Base-by-base conservation (phyloP, 805 yeast species). In the Kluyveromyces lactis region DNA sequence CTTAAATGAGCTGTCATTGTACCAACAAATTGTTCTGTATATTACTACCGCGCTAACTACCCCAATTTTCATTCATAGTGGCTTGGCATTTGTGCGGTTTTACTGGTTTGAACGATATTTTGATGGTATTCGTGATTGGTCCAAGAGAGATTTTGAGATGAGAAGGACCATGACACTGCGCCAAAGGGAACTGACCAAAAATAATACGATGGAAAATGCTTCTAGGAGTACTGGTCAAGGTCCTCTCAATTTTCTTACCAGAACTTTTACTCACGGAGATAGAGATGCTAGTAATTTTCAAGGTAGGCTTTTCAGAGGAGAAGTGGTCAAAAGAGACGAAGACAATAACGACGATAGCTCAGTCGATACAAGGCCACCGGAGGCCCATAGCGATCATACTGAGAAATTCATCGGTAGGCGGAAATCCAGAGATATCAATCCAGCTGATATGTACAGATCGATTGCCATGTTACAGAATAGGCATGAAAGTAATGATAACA, bases 101-200 rank as follows among this genome's bases (percentile, higher is more conserved):
- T 85, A 84, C 57, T 84, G 95, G 86, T 92, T 85, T 61, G 95
- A 87, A 57, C 74, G 86, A 47, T 73, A 81, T 50, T 86, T 92
- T 60, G 90, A 86, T 55, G 77, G 81, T 48, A 89, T 92, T 57
- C 81, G 81, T 45, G 75, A 70, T 43, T 71, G 72, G 39, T 85
- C 97, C n/a, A 84, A 82, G 53, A 56, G 75, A 43, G 83, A 89
- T 56, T 82, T 79, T 58, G 75, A 77, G 53, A 78, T 87, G 82
- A 75, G 98, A 52, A 69, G 95, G 44, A 77, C 87, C 0, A 60
- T 50, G 44, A 61, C 66, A 0, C 52, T 60, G 18, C 33, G 59
- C 30, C 58, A 54, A 29, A 50, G 63, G 39, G 62, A 61, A 40
- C 37, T 56, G 33, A 57, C 63, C 1, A 47, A 50, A 17, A 33